Evolutionary conservation across 176 grass and related monocot species (phyloP), one percentile per base, ranked within the genome.

Genomic region (Paspalum notatum): DNA sequence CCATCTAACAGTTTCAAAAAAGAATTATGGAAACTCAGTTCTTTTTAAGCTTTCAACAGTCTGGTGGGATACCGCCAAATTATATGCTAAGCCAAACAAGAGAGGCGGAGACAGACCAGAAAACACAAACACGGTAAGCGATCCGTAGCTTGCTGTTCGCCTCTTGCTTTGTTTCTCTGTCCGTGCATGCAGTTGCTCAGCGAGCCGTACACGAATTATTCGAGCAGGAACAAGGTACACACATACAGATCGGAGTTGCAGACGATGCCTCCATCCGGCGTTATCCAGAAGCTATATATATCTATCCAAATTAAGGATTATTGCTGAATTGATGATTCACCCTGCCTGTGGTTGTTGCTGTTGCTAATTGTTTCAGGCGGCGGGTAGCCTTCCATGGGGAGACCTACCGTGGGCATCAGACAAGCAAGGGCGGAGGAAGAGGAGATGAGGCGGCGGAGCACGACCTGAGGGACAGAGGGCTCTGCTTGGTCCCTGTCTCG

Each of bases 401-500:
- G 86, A 86, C n/a, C 77, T n/a, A 46, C 24, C 18, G 18, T 56
- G 58, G 22, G 32, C 32, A 32, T 1, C 32, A 32, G n/a, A n/a
- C 79, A 54, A 75, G 62, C 50, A 76, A 76, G n/a, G 32, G 32
- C 32, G 32, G 32, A 1, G 32, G 32, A 32, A 71, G 15, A 9
- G 86, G 67, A 18, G 65, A 14, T 1, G n/a, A n/a, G n/a, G n/a
- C 79, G 61, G 8, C 21, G 20, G 89, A 86, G 68, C 79, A 82
- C 67, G 92, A 93, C 66, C 79, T 98, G 72, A 92, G 78, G 67
- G 91, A 89, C 72, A 95, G 84, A 59, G 92, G 95, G 21, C 92
- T 98, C 78, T 98, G 95, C 81, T 73, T 95, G 64, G 85, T 98
- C 72, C 95, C 92, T 77, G 82, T 93, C 62, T 98, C 95, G 32